A percentile compares a stretch with the other conserved stretches of the same genome.
Conservation (phyloP, 2,329 filamentous ascomycete species). For the Teratosphaeria epicoccoides region DNA sequence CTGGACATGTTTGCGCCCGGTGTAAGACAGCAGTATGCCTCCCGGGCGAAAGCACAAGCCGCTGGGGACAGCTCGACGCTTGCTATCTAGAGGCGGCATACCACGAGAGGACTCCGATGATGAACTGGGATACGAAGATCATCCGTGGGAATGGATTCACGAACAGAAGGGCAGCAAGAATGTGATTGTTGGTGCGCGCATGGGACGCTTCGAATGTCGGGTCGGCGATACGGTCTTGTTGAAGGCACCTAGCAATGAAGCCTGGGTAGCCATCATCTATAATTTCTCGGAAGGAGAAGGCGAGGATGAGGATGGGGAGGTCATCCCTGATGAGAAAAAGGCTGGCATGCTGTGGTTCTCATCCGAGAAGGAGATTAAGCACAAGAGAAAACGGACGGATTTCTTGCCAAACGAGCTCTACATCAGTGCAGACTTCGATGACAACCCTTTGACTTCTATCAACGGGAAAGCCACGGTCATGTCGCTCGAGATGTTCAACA, state of each 20-base stretch:
- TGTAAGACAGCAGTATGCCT: slow-evolving; percentile 23
- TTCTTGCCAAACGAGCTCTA: slow-evolving; percentile 79
- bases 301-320: slow-evolving; percentile 49
- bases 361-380: slow-evolving; percentile 78
- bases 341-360: slow-evolving; percentile 96
- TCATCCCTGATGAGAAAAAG: slow-evolving; percentile 45
- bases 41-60: slow-evolving; percentile 31
- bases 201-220: slow-evolving; percentile 68
- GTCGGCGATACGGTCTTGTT: slow-evolving; percentile 78
- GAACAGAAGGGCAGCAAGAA: slow-evolving; percentile 24
- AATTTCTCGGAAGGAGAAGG: slow-evolving; percentile 63
- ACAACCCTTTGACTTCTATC: slow-evolving; percentile 78
- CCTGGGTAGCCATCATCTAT: slow-evolving; percentile 85
- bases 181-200: slow-evolving; percentile 65
- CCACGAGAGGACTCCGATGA: slow-evolving; percentile 75
- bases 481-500: slow-evolving; percentile 58
- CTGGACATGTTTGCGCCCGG: no score
- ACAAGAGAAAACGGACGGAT: slow-evolving; percentile 69
- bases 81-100: slow-evolving; percentile 51
- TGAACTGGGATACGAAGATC: slow-evolving; percentile 52
- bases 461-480: slow-evolving; percentile 78
- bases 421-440: slow-evolving; percentile 75
- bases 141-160: slow-evolving; percentile 50
- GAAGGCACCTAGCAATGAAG: slow-evolving; percentile 71
- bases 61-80: slow-evolving; percentile 37